Conservation (phyloP, 1,284 basidiomycete genomes). For the Coniophora puteana region DNA sequence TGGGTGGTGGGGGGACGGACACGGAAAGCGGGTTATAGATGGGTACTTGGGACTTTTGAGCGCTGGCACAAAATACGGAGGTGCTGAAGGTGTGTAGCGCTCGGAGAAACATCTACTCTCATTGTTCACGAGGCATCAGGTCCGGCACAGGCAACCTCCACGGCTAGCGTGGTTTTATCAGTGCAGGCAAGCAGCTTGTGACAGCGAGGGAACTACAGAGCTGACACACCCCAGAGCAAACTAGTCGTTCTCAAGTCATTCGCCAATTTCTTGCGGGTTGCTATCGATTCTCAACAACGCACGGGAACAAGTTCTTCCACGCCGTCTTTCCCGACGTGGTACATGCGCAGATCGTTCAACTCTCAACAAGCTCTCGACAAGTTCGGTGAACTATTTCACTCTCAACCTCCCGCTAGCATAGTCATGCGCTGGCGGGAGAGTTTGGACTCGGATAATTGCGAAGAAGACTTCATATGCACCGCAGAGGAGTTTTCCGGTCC, state of each 20-base stretch:
- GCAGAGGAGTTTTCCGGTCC: conserved; percentile 12
- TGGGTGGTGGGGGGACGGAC: conserved; percentile 60
- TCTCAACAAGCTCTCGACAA: conserved; percentile 41
- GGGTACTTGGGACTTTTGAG: conserved; percentile 75
- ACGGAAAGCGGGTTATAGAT: conserved; percentile 64
- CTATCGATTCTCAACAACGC: conserved; percentile 25
- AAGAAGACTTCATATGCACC: conserved; percentile 31
- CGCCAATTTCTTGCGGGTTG: conserved; percentile 50
- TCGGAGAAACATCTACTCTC: background rate
- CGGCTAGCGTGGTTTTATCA: conserved; percentile 62
- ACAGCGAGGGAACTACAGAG: too few relatives aligned
- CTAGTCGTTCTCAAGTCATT: conserved; percentile 58
- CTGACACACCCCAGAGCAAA: conserved; percentile 59
- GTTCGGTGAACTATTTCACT: conserved; percentile 42
- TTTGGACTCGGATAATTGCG: conserved; percentile 16
- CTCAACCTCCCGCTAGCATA: conserved; percentile 9
- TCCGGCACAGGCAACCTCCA: conserved; percentile 51
- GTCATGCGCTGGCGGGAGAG: conserved; percentile 10
- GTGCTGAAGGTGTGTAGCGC: conserved; percentile 43
- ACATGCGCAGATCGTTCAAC: conserved; percentile 47
- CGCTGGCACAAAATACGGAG: conserved; percentile 58
- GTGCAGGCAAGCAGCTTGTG: too few relatives aligned
- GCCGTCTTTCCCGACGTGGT: conserved; percentile 43
- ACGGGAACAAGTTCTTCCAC: conserved; percentile 9
- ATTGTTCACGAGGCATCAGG: conserved; percentile 28